Base-by-base conservation (phyloP, 345 rosid genomes). In the Salix viminalis region DNA sequence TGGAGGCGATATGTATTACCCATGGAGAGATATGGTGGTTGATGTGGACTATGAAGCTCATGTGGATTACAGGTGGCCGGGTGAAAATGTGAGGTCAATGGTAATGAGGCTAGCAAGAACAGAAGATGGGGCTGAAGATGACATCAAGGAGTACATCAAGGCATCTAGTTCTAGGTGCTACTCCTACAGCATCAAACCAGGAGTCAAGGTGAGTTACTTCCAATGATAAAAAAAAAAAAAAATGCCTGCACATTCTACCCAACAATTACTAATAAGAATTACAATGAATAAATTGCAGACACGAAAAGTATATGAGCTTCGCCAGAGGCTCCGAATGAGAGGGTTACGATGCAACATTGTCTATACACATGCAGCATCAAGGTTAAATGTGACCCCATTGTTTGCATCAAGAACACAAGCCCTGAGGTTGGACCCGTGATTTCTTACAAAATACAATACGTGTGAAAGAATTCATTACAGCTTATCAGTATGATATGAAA, bases 341-440 rank as follows among this genome's bases (percentile, higher is more conserved):
- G 97, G 95, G 30, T 85, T 91, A 71, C 87, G 97, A 71, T 91
- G 97, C 90, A 89, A 87, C 79, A 72, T 87, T 62, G 83, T 90
- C 81, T 91, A 86, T 66, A 84, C 92, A 1, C 90, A 72, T 70
- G 91, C 90, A 42, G 92, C 87, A 74, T 81, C 89, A 70, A 88
- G 92, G 90, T 75, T 94, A 60, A 94, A 89, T 75, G 86, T 88
- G 73, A 82, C 90, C 74, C 98, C 98, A 34, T 76, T 91, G 73
- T 90, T 88, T 85, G 97, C 95, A 70, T 88, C 97, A 70, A 90
- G 98, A 81, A 77, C 79, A 71, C 97, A 92, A 86, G 92, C 97
- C 67, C 81, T 92, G 74, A 91, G 98, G 98, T 94, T 76, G 65
- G 80, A 60, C 19, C 72, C 61, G 66, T 50, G 68, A 39, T 30